Base-by-base conservation (phyloP, 306 rosid genomes). In the Urtica urens region DNA sequence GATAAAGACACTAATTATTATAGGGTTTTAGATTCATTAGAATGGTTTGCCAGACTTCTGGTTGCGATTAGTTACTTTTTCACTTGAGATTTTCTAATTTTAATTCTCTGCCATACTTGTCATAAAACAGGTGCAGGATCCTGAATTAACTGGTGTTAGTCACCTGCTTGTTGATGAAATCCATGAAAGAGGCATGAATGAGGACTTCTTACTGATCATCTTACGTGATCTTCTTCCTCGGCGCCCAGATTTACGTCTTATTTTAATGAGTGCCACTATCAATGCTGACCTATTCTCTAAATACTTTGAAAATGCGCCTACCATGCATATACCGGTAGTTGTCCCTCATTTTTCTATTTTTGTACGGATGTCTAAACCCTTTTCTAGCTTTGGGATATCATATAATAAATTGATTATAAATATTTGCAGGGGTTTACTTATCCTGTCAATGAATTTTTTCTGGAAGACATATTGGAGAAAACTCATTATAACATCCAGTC, bases 141-240 rank as follows among this genome's bases (percentile, higher is more conserved):
- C 95, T 20, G 50, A 70, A 49, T 64, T 90, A 60, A 79, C 72
- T 37, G 95, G 93, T 29, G 77, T 81, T 58, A 84, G 93, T 71
- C 95, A 90, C 78, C 75, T 90, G 78, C 67, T 90, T 48, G 95
- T 84, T 61, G 97, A 90, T 73, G 97, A 84, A 79, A 84, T 90
- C 69, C 97, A 84, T 74, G 97, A 90, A 79, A 84, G 97, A 67
- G 97, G 97, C 76, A 90, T 90, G 84, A 81, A 90, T 54, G 97
- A 90, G 62, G 97, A 90, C 69, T 84, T 90, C 42, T 45, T 90
- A 58, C 66, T 90, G 43, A 90, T 90, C 57, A 78, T 90, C 69
- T 45, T 90, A 72, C 82, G 79, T 1, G 94, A 90, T 65, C 95
- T 88, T 63, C 93, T 90, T 73, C 93, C 93, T 44, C 87, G 59